Evolutionary conservation across 257 asterid genomes (phyloP), one percentile per base, ranked within the genome.

Genomic region (Phtheirospermum japonicum): DNA sequence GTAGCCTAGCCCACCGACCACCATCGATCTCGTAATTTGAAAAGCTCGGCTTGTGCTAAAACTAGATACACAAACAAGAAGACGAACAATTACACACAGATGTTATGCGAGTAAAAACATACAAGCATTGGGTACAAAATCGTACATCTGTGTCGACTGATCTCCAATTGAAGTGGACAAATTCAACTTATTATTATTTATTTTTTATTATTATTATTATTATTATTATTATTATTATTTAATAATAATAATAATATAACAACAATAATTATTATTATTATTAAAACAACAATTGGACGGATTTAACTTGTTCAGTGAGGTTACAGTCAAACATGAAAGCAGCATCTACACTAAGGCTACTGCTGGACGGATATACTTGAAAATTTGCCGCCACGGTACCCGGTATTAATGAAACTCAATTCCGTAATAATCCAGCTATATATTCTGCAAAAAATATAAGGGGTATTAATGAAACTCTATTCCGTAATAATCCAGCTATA

Each of bases 231-330:
- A 23, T 23, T 23, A 23, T 23, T 23, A 23, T 23, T n/a, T n/a
- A n/a, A n/a, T 1, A 23, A 23, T 1, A 23, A 23, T 23, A 23
- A 23, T 23, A 23, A 23, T 23, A 23, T 23, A 23, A 23, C 28
- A 23, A 23, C 3, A 23, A 23, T 3, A n/a, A 23, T 23, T 23
- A 23, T 3, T 23, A 1, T 10, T 8, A 39, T 10, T 8, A 39
- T 39, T 10, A 11, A 10, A 11, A 39, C 8, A 39, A 42, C 7
- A 17, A 0, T 13, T 14, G 7, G 49, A 34, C 61, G 30, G 13
- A 55, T 55, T 55, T 55, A 23, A 54, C 39, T 54, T 28, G 39
- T 54, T 12, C 59, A 6, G 36, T 53, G 59, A 28, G n/a, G 18
- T n/a, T 53, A 26, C 54, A 16, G 26, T 48, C 26, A 14, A 10